Evolutionary conservation across 192 early-diverging fungal species (phyloP).

Genomic region (Podila epicladia): DNA sequence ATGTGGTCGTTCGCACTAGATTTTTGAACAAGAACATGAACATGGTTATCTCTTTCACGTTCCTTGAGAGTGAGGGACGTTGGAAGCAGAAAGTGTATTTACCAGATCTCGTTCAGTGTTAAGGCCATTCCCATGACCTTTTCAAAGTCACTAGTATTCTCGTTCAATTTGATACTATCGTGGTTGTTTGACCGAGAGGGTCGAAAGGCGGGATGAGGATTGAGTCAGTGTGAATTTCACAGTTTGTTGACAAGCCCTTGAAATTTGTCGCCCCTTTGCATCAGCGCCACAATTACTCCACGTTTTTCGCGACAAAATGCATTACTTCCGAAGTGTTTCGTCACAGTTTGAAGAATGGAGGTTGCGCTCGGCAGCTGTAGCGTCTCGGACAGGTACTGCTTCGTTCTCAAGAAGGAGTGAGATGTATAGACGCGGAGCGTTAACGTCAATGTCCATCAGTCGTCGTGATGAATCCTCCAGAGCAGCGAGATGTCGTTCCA

Average conservation of each 20-base stretch:
- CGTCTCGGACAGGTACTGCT: slow-evolving; percentile 34
- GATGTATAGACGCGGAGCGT: slow-evolving; percentile 34
- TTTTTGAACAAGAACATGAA: no score
- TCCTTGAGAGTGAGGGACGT: no score
- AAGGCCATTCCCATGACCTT: slow-evolving; percentile 20
- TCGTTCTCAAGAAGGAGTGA: slow-evolving; percentile 43
- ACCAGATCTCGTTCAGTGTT: slow-evolving; percentile 46
- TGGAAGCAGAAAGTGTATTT: neutral
- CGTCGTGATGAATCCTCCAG: slow-evolving; percentile 35
- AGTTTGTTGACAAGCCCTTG: neutral
- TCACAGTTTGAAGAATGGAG: slow-evolving; percentile 13
- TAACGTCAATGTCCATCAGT: slow-evolving; percentile 23
- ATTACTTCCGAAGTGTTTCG: slow-evolving; percentile 30
- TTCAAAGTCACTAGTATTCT: slow-evolving; percentile 40
- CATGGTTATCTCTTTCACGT: no score
- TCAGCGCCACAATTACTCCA: no score
- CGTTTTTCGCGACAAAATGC: no score
- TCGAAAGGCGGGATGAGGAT: neutral
- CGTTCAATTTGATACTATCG: slow-evolving; percentile 32
- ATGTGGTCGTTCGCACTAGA: neutral
- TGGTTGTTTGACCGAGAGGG: neutral
- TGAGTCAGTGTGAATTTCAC: neutral
- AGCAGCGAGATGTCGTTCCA: slow-evolving; percentile 7
- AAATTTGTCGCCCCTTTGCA: no score
- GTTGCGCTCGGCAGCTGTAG: slow-evolving; percentile 34